A percentile compares a stretch with the other conserved stretches of the same genome.
phyloP scores from a whole-genome alignment of 2,329 filamentous ascomycete genomes.

The Cadophora sp. region DNA sequence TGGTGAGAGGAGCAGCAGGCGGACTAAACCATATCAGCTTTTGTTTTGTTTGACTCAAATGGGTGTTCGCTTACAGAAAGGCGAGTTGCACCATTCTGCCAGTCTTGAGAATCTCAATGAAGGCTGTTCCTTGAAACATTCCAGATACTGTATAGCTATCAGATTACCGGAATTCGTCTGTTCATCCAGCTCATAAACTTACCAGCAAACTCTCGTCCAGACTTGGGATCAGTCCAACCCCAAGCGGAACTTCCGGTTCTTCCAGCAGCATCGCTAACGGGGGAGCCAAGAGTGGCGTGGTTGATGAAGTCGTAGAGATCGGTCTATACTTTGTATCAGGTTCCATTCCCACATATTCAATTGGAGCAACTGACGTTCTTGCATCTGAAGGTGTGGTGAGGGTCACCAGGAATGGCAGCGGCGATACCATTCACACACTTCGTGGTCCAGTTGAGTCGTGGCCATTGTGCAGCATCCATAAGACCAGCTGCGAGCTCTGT shows the following conservation, averaged over 20 bases:
- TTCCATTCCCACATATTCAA: neutral
- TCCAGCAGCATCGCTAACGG: neutral
- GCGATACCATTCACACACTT: slow-evolving; percentile 19
- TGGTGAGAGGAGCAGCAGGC: slow-evolving; percentile 2
- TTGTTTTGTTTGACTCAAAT: slow-evolving; percentile 48
- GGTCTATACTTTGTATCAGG: slow-evolving; percentile 16
- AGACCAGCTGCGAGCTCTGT: slow-evolving; percentile 14
- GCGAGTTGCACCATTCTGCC: slow-evolving; percentile 56
- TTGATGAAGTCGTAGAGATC: slow-evolving; percentile 37
- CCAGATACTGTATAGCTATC: neutral
- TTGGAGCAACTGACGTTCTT: slow-evolving; percentile 12
- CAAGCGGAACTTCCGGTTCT: slow-evolving; percentile 32
- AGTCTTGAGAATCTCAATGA: slow-evolving; percentile 54
- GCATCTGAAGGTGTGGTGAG: slow-evolving; percentile 19
- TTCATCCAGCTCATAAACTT: slow-evolving; percentile 33
- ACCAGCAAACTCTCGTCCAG: slow-evolving; percentile 56
- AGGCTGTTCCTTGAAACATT: slow-evolving; percentile 41
- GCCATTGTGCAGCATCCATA: slow-evolving; percentile 24
- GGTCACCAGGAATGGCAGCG: slow-evolving; percentile 19
- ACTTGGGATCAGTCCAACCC: slow-evolving; percentile 54
- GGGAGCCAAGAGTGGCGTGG: slow-evolving; percentile 32
- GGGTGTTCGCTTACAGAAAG: slow-evolving; percentile 40
- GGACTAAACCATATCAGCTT: neutral
- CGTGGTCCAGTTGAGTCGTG: slow-evolving; percentile 14
- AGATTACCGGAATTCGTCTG: neutral